Percentiles rank a stretch among this genome's conserved stretches.
Evolutionary conservation across 2,329 filamentous ascomycete species (phyloP).

Genomic region (Huntiella omanensis): DNA sequence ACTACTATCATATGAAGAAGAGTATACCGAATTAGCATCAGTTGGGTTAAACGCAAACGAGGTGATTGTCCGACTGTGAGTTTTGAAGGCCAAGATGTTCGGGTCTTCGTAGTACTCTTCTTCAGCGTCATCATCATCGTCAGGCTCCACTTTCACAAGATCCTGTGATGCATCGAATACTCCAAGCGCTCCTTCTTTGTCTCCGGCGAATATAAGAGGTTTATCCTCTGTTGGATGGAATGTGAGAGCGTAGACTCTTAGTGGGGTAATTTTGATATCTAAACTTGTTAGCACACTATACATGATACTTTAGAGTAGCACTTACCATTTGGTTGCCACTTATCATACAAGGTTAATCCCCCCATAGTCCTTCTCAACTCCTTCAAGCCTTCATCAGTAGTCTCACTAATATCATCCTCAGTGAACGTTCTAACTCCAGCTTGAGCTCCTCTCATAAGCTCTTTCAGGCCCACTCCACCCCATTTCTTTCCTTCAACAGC

Average conservation of each 20-base stretch:
- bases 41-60: constrained; percentile 60
- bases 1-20: constrained; percentile 81
- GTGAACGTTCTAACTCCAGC: constrained; percentile 74
- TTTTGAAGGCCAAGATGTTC: constrained; percentile 74
- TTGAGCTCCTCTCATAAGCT: constrained; percentile 45
- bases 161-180: constrained; percentile 76
- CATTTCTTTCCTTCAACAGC: constrained; percentile 64
- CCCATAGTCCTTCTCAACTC: constrained; percentile 60
- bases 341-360: constrained; percentile 59
- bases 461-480: constrained; percentile 45
- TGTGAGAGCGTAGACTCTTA: constrained; percentile 67
- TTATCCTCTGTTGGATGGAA: constrained; percentile 82
- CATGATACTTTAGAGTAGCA: constrained; percentile 5
- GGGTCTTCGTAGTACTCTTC: constrained; percentile 50
- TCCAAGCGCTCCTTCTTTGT: constrained; percentile 81
- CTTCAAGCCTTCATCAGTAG: constrained; percentile 56
- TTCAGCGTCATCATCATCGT: constrained; percentile 48
- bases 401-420: constrained; percentile 65
- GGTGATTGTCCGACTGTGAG: constrained; percentile 74
- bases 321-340: constrained; percentile 61
- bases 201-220: constrained; percentile 76
- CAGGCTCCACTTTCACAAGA: constrained; percentile 22
- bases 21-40: constrained; percentile 59
- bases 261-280: constrained; percentile 84
- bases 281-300: constrained; percentile 1